Conservation (phyloP, 2,329 filamentous ascomycete genomes). For the Ramularia endophylla region DNA sequence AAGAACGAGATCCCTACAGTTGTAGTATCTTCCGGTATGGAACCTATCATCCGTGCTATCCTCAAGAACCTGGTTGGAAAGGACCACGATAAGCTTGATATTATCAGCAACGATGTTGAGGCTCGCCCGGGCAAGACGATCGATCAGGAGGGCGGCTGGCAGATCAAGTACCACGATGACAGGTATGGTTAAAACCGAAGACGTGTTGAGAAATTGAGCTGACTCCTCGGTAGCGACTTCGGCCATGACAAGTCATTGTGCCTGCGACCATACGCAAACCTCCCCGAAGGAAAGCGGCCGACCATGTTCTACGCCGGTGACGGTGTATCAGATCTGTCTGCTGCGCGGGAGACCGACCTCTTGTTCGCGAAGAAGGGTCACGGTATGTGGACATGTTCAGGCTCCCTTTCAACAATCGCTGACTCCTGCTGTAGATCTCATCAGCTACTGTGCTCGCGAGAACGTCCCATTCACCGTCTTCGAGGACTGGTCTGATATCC, state of each 20-base stretch:
- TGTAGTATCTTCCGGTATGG: constrained; percentile 88
- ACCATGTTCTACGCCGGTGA: constrained; percentile 93
- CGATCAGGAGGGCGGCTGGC: constrained; percentile 77
- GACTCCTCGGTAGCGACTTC: constrained; percentile 71
- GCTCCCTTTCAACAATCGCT: neutral
- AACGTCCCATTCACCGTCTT: constrained; percentile 85
- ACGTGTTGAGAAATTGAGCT: neutral
- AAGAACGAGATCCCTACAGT: constrained; percentile 85
- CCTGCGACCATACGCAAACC: constrained; percentile 75
- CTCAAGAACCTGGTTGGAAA: constrained; percentile 76
- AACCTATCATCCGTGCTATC: constrained; percentile 79
- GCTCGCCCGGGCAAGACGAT: constrained; percentile 63
- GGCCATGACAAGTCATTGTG: constrained; percentile 97
- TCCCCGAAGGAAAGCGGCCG: constrained; percentile 64
- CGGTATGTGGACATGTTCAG: constrained; percentile 46
- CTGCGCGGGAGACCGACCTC: constrained; percentile 87
- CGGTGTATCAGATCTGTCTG: constrained; percentile 81
- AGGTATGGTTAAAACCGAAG: constrained; percentile 45
- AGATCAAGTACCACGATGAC: constrained; percentile 82
- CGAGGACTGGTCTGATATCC: constrained; percentile 74
- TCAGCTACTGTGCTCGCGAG: constrained; percentile 78
- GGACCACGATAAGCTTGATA: constrained; percentile 71
- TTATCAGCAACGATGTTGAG: constrained; percentile 80
- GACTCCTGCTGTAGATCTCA: constrained; percentile 57
- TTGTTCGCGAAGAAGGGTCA: constrained; percentile 90